Base-by-base conservation (phyloP, 1,284 basidiomycete genomes). In the Melampsora larici-populina region DNA sequence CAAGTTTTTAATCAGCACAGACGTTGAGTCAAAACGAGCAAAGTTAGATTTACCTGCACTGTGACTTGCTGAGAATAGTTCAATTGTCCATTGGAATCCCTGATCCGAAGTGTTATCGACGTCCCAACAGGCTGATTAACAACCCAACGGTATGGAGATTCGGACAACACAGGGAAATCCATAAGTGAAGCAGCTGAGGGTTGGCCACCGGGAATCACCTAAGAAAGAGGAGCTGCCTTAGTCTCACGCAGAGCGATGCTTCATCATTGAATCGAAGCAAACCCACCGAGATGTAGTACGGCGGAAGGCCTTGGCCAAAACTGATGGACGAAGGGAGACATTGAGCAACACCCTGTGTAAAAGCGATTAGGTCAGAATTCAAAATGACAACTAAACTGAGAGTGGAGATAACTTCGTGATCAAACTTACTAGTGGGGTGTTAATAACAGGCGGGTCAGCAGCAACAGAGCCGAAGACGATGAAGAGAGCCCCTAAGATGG, bases 101-200 rank as follows among this genome's bases (percentile, higher is more conserved):
- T 79, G 66, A 84, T 78, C 66, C 79, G 79, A 55, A 84, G 78
- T 70, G 83, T 84, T 73, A 83, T 79, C 65, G 79, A 79, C 58
- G 82, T 83, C 60, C 83, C 83, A 5, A 80, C 70, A 62, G 81
- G 70, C 60, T 84, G 43, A 81, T 83, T 80, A 78, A 83, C 82
- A 65, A 66, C 81, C 84, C 83, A 84, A 69, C 79, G 81, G 79
- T 80, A 82, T 58, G 64, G 65, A 66, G 80, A 79, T 36, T 79
- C 79, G 40, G 79, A 46, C 79, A 82, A 81, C 70, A 78, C 31
- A 43, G 81, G 80, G 29, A 83, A 77, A 21, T 70, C 65, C 26
- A 36, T 48, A 60, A 83, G 64, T 31, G 82, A 80, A 33, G 80
- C 70, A 26, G 82, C 82, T 31, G 80, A 75, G 31, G 79, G 24